Base-by-base conservation (phyloP, 2,329 filamentous ascomycete genomes). In the Alternaria arbusti region DNA sequence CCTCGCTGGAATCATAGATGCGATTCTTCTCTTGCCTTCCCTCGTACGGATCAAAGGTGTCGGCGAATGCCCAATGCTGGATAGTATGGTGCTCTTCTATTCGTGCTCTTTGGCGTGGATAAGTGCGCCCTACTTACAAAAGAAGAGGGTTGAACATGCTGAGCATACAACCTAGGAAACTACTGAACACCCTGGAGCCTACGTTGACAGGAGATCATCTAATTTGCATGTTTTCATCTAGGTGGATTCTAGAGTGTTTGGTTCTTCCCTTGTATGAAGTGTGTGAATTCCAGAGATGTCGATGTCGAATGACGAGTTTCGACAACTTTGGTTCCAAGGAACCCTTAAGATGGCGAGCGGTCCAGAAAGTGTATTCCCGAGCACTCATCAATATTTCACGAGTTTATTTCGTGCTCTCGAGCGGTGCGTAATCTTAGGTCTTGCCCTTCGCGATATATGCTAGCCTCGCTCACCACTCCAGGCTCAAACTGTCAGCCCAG, bases 401-500 rank as follows among this genome's bases (percentile, higher is more conserved):
- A 36, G 28, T 17, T 3, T 32, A 15, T 51, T 12, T 3, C 10
- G 12, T 51, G 20, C 28, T 9, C 17, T 23, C 3, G 15, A 7
- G 28, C 13, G 6, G 6, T 5, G 1, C 11, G 8, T 22, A 6
- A 15, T 30, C 26, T n/a, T n/a, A 10, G 12, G 17, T 36, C 13
- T 3, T 51, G 17, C 5, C 28, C 11, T 1, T 51, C 28, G 22
- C 28, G 5, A 23, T 2, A 36, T 7, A 23, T 12, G 28, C 28
- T 1, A 47, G 23, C 25, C 26, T 28, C 46, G 22, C 52, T 68
- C 83, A 78, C 74, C 73, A 78, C 57, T 77, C 74, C 47, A 78
- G 61, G 25, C 63, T 64, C 71, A 79, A 58, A 30, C 66, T 74
- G 23, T 73, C 82, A 10, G 73, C 75, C 88, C 88, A 90, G 10